Conservation (phyloP, 305 asterid genomes). For the Solanum hybrid region DNA sequence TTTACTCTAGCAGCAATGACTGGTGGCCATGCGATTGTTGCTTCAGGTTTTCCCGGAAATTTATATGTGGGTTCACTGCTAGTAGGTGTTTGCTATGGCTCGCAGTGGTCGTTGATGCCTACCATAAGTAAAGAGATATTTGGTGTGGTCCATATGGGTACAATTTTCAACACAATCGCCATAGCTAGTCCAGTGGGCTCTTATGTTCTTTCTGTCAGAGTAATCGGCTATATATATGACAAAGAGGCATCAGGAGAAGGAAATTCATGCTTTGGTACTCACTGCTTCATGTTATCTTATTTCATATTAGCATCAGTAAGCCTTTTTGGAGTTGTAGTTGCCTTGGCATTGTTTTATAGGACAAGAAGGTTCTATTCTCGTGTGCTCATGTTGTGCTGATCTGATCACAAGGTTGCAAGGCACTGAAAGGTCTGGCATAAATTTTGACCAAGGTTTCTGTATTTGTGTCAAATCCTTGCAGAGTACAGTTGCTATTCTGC, state of each 20-base stretch:
- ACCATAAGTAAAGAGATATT: conserved; percentile 68
- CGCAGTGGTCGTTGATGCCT: conserved; percentile 86
- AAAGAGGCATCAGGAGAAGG: conserved; percentile 32
- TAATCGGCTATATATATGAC: conserved; percentile 79
- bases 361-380: conserved; percentile 31
- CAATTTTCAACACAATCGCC: conserved; percentile 76
- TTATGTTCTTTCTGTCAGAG: conserved; percentile 66
- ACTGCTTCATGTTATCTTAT: conserved; percentile 78
- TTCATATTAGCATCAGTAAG: conserved; percentile 57
- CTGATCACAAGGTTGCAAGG: conserved; percentile 6
- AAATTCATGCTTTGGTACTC: conserved; percentile 54
- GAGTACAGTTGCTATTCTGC: not conserved
- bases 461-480: not conserved
- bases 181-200: conserved; percentile 87
- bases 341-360: conserved; percentile 24
- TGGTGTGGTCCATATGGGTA: conserved; percentile 77
- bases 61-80: conserved; percentile 50
- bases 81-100: conserved; percentile 60
- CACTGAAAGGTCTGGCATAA: not conserved
- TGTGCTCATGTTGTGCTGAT: conserved; percentile 15
- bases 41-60: conserved; percentile 51
- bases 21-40: conserved; percentile 43
- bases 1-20: conserved; percentile 52
- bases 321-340: conserved; percentile 47
- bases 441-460: not conserved